Conservation (phyloP, 768 basidiomycete genomes). For the Pleurotus salmoneostramineus region DNA sequence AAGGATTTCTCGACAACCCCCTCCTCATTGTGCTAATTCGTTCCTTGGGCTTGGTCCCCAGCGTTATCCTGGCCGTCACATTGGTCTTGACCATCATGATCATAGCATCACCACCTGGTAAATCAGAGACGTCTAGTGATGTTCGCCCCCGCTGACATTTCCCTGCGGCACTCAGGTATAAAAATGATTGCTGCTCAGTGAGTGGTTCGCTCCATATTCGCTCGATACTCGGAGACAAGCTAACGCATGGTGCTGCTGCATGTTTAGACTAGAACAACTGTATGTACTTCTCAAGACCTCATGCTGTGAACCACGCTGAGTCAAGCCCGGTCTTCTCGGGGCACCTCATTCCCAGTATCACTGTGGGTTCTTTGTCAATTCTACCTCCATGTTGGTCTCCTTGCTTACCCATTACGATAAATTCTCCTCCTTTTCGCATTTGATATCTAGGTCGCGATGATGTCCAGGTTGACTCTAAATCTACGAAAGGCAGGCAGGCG, state of each 20-base stretch:
- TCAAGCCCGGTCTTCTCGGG: constrained; percentile 16
- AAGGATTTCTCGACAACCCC: neutral
- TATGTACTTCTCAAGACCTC: constrained; percentile 18
- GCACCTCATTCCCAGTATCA: constrained; percentile 11
- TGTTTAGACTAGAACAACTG: constrained; percentile 33
- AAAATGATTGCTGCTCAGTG: constrained; percentile 49
- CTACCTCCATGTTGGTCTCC: neutral
- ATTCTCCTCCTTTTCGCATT: neutral
- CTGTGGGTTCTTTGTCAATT: constrained; percentile 14
- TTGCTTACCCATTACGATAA: too few relatives aligned
- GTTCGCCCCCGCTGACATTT: neutral
- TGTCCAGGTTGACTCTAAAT: constrained; percentile 65
- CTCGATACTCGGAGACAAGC: neutral
- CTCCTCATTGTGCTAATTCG: neutral
- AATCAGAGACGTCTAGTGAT: neutral
- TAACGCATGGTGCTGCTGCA: constrained; percentile 10
- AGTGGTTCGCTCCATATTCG: constrained; percentile 13
- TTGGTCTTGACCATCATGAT: constrained; percentile 44
- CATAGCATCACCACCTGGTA: constrained; percentile 29
- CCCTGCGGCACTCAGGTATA: constrained; percentile 21
- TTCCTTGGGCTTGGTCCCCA: constrained; percentile 12
- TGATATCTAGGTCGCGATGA: constrained; percentile 48
- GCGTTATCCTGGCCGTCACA: constrained; percentile 41
- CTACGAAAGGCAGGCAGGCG: constrained; percentile 37
- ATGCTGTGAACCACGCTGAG: neutral